Conservation (phyloP, 106 monocot species). For the Amphibolis antarctica region DNA sequence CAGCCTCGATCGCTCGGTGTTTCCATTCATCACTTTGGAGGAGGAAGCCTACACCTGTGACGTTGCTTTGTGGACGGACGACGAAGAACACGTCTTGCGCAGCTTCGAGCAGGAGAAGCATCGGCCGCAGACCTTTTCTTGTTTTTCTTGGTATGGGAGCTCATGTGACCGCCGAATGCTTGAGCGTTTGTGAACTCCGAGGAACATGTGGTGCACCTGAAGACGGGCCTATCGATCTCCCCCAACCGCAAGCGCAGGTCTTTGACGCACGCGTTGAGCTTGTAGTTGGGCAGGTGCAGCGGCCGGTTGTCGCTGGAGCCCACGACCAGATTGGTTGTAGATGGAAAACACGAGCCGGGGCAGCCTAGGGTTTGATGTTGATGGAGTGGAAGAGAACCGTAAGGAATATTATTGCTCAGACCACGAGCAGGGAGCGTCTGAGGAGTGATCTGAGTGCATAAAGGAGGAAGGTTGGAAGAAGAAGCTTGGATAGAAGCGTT, state of each 20-base stretch:
- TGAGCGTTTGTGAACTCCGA: constrained; percentile 5
- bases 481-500: not conserved
- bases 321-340: not conserved
- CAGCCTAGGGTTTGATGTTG: not conserved
- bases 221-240: not conserved
- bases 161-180: constrained; percentile 10
- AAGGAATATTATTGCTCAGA: not conserved
- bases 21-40: not conserved
- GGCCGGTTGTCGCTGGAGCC: constrained; percentile 2
- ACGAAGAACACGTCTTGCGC: not conserved
- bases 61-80: not conserved
- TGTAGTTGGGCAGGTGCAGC: not conserved
- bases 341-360: not conserved
- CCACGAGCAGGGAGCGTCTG: not conserved
- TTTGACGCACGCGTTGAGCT: not conserved
- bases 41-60: not conserved
- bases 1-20: not conserved
- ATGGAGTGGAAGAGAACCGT: not conserved
- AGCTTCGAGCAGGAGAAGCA: not conserved
- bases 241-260: not conserved
- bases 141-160: constrained; percentile 7
- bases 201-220: not conserved
- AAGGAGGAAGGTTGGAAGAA: not conserved
- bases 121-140: not conserved
- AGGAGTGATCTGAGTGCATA: not conserved